phyloP scores from a whole-genome alignment of 352 stramenopile species.

The Blastocystis sp. region DNA sequence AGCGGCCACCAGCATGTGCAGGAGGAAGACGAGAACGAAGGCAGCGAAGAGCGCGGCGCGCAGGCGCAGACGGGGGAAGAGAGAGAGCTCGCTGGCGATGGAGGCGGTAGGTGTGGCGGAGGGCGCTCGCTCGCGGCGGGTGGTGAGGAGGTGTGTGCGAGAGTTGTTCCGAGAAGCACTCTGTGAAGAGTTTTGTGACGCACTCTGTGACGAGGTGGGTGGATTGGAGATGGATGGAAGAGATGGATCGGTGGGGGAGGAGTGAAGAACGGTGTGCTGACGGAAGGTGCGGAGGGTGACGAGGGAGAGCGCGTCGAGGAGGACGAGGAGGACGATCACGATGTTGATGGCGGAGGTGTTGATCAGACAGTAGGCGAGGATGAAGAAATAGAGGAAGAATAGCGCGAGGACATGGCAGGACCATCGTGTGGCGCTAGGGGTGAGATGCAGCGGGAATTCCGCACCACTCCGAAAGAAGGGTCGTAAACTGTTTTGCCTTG shows the following conservation, averaged over 20 bases:
- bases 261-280: not conserved
- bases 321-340: slow-evolving; percentile 17
- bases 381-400: slow-evolving; percentile 29
- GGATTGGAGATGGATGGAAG: no score
- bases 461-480: not conserved
- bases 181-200: not conserved
- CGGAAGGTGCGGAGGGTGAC: not conserved
- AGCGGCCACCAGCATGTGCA: not conserved
- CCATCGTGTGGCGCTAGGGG: not conserved
- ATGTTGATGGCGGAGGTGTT: slow-evolving; percentile 46
- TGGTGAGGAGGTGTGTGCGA: not conserved
- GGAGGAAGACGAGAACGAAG: not conserved
- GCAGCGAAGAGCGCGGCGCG: not conserved
- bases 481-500: not conserved
- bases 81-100: not conserved
- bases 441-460: not conserved
- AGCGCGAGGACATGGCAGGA: slow-evolving; percentile 6
- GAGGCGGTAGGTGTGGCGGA: not conserved
- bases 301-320: slow-evolving; percentile 22
- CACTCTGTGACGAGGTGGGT: not conserved
- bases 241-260: no score
- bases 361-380: slow-evolving; percentile 11
- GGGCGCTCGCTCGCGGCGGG: not conserved
- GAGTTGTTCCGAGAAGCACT: not conserved
- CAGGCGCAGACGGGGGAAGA: not conserved